Percentiles rank a stretch among this genome's conserved stretches.
Evolutionary conservation across 129 eudicot genomes (phyloP).

Genomic region (Kitagawia praeruptora): DNA sequence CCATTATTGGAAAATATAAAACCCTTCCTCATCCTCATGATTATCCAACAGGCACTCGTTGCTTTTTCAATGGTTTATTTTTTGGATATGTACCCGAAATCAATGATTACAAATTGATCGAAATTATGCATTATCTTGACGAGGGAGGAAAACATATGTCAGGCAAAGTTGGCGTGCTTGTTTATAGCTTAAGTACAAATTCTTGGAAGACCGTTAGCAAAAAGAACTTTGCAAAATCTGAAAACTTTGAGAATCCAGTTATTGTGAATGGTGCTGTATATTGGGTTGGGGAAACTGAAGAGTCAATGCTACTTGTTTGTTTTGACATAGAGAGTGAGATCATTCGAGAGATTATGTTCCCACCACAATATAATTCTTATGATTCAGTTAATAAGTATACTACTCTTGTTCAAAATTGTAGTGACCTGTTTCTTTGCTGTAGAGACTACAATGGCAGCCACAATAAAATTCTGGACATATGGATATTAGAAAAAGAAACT

Average conservation of each 20-base stretch:
- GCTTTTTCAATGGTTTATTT: neutral
- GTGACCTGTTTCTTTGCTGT: neutral
- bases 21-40: neutral
- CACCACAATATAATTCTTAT: neutral
- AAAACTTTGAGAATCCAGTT: neutral
- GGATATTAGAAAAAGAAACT: neutral
- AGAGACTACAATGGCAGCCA: too few relatives aligned
- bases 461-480: too few relatives aligned
- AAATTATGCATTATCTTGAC: neutral
- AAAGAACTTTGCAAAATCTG: neutral
- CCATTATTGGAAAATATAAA: too few relatives aligned
- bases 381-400: too few relatives aligned
- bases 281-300: neutral
- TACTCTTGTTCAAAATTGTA: too few relatives aligned
- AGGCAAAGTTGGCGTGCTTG: neutral
- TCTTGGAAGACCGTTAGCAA: neutral
- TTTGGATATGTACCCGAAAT: neutral
- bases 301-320: neutral
- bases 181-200: neutral
- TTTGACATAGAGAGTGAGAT: neutral
- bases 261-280: neutral
- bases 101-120: neutral
- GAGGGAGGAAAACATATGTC: neutral
- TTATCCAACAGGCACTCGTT: too few relatives aligned
- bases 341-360: neutral